Evolutionary conservation across 495 filamentous ascomycete genomes (phyloP).

Genomic region (Opeltia flavorubescens): DNA sequence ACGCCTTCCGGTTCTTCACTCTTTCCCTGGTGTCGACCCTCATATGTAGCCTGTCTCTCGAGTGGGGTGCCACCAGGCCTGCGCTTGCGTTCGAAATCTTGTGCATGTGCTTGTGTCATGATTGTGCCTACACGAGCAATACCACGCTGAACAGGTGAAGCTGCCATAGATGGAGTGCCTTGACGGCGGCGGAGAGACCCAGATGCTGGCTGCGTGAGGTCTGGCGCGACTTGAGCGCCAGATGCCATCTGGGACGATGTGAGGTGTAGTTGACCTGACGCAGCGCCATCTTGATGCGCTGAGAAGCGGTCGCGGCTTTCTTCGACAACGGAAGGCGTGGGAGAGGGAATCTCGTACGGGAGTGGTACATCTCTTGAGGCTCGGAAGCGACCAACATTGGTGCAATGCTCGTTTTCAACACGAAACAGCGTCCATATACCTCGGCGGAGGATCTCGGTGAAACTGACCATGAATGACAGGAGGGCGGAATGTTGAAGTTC

Average conservation of each 20-base stretch:
- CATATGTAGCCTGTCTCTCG: neutral
- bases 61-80: slow-evolving; percentile 23
- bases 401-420: slow-evolving; percentile 93
- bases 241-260: slow-evolving; percentile 4
- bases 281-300: neutral
- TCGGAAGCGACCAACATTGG: slow-evolving; percentile 72
- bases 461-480: slow-evolving; percentile 57
- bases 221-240: slow-evolving; percentile 10
- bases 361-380: slow-evolving; percentile 69
- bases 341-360: slow-evolving; percentile 49
- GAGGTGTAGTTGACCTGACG: neutral
- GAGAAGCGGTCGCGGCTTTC: slow-evolving; percentile 5
- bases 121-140: slow-evolving; percentile 42
- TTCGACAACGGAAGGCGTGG: neutral
- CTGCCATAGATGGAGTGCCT: slow-evolving; percentile 8
- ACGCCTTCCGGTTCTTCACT: slow-evolving; percentile 9
- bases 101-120: slow-evolving; percentile 61
- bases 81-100: slow-evolving; percentile 72
- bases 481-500: slow-evolving; percentile 69
- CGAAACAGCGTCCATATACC: slow-evolving; percentile 87
- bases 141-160: slow-evolving; percentile 14
- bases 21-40: neutral
- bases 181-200: slow-evolving; percentile 19
- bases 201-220: slow-evolving; percentile 3
- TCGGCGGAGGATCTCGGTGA: slow-evolving; percentile 66